Percentiles rank a stretch among this genome's conserved stretches.
phyloP scores from a whole-genome alignment of 352 stramenopile species.

The Phytophthora sansomeana region DNA sequence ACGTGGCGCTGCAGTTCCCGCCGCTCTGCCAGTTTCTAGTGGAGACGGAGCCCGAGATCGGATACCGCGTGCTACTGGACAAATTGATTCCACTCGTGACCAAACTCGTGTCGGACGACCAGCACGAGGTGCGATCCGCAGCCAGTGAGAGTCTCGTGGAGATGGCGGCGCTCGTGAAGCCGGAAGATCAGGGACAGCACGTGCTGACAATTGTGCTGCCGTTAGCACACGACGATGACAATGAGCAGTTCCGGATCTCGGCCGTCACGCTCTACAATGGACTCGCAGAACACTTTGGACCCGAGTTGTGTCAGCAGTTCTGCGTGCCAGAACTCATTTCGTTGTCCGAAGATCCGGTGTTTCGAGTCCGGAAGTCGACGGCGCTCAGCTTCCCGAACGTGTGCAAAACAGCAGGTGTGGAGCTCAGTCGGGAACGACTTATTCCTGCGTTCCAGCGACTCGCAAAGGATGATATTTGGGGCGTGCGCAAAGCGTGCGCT shows the following conservation, averaged over 20 bases:
- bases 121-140: constrained; percentile 89
- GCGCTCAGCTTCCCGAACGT: constrained; percentile 93
- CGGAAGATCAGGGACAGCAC: constrained; percentile 90
- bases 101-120: constrained; percentile 84
- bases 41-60: constrained; percentile 46
- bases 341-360: constrained; percentile 91
- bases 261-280: constrained; percentile 93
- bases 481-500: constrained; percentile 93
- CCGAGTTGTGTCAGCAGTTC: constrained; percentile 94
- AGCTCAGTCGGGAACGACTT: constrained; percentile 85
- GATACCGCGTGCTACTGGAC: constrained; percentile 81
- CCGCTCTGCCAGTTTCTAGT: constrained; percentile 79
- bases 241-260: constrained; percentile 95
- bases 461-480: constrained; percentile 95
- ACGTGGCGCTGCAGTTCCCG: constrained; percentile 93
- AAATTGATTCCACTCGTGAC: constrained; percentile 81
- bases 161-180: constrained; percentile 85
- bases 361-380: constrained; percentile 93
- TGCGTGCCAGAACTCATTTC: constrained; percentile 94
- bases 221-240: constrained; percentile 92
- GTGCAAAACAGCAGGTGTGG: constrained; percentile 78
- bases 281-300: constrained; percentile 86
- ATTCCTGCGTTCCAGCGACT: constrained; percentile 92
- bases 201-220: constrained; percentile 94
- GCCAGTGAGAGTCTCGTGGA: constrained; percentile 89